A percentile compares a stretch with the other conserved stretches of the same genome.
phyloP scores from a whole-genome alignment of 345 rosid species.

The Eutrema japonicum region DNA sequence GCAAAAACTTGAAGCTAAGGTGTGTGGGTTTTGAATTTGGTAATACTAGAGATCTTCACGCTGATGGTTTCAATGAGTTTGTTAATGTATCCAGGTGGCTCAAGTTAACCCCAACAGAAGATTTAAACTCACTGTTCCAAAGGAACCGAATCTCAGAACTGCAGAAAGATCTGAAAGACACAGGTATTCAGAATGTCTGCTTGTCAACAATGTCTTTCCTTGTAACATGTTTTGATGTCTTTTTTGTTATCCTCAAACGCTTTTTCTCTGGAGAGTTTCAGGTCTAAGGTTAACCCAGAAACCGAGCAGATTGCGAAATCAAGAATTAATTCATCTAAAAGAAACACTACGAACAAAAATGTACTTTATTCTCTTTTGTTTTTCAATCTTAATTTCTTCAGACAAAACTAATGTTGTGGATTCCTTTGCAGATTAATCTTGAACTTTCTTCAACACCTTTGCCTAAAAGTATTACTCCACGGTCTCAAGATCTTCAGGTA shows the following conservation, averaged over 20 bases:
- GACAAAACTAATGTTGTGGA: background rate
- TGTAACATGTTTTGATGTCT: conserved; percentile 1
- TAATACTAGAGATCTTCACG: background rate
- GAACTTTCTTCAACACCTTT: conserved; percentile 33
- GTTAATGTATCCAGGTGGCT: conserved; percentile 24
- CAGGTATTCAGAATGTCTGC: conserved; percentile 7
- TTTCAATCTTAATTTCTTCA: conserved; percentile 11
- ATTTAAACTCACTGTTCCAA: conserved; percentile 45
- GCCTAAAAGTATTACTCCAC: conserved; percentile 13
- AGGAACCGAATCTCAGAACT: conserved; percentile 42
- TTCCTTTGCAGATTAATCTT: conserved; percentile 26
- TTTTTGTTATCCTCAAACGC: background rate
- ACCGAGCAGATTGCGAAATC: conserved; percentile 11
- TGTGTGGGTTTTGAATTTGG: conserved; percentile 27
- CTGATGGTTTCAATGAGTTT: background rate
- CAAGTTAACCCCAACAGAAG: conserved; percentile 22
- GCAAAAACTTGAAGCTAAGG: conserved; percentile 66
- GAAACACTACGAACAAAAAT: conserved; percentile 16
- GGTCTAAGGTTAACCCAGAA: conserved; percentile 37
- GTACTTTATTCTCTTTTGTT: conserved; percentile 14
- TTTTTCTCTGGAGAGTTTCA: conserved; percentile 24
- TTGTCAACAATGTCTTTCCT: conserved; percentile 3
- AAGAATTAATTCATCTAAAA: conserved; percentile 26
- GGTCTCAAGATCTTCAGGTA: conserved; percentile 37
- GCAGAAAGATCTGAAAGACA: conserved; percentile 44